phyloP scores from a whole-genome alignment of 257 asterid species.

The Nicotiana sylvestris region DNA sequence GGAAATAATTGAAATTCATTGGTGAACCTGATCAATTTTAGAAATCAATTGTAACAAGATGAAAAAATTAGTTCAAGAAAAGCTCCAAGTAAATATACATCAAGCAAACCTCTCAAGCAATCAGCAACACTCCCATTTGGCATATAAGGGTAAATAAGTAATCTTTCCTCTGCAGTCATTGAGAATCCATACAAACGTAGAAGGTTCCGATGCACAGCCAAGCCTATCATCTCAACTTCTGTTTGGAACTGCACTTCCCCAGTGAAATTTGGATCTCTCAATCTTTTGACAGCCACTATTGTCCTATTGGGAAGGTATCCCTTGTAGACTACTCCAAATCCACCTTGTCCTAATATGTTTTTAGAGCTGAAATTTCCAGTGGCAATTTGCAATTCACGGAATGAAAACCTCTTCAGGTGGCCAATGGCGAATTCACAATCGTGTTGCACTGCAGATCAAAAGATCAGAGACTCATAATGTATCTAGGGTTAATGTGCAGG shows the following conservation, averaged over 20 bases:
- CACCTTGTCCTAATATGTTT: slow-evolving; percentile 86
- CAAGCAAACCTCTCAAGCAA: slow-evolving; percentile 68
- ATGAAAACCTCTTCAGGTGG: slow-evolving; percentile 60
- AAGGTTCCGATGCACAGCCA: slow-evolving; percentile 91
- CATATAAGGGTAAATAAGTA: slow-evolving; percentile 90
- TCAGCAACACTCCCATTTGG: slow-evolving; percentile 95
- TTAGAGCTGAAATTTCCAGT: slow-evolving; percentile 74
- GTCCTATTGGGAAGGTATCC: slow-evolving; percentile 71
- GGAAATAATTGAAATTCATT: not conserved
- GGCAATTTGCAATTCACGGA: slow-evolving; percentile 81
- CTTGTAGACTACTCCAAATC: slow-evolving; percentile 85
- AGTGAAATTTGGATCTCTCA: slow-evolving; percentile 75
- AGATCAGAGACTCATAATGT: slow-evolving; percentile 13
- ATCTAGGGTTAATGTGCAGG: not conserved
- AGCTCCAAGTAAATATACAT: not conserved
- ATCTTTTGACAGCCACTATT: slow-evolving; percentile 72
- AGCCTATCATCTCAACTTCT: slow-evolving; percentile 93
- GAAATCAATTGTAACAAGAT: not conserved
- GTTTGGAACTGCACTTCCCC: slow-evolving; percentile 97
- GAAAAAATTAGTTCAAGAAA: not conserved
- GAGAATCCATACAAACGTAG: slow-evolving; percentile 81
- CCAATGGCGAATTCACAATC: slow-evolving; percentile 63
- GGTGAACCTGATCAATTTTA: not conserved
- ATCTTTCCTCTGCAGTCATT: slow-evolving; percentile 74
- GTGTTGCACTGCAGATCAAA: slow-evolving; percentile 63